Base-by-base conservation (phyloP, 1,284 basidiomycete genomes). In the Melampsora americana region DNA sequence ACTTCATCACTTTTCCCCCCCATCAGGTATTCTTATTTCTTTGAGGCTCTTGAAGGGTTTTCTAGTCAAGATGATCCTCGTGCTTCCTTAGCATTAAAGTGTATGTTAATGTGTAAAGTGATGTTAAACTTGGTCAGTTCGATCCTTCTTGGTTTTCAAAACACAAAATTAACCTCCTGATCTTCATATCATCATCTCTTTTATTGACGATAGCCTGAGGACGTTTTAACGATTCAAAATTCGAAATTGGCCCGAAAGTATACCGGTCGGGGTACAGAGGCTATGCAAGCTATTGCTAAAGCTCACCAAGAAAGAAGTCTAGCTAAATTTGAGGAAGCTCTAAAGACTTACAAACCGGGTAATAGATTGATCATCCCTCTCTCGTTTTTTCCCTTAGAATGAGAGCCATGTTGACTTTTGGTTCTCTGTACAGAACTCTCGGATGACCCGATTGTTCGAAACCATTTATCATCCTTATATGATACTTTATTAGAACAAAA, bases 31-130 rank as follows among this genome's bases (percentile, higher is more conserved):
- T 95, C 93, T 0, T 99, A 99, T 86, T 98, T 98, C 84, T 95
- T 93, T 80, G 95, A 99, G 84, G 91, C 93, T 1, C 95, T 98
- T 79, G 95, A 99, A 80, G 93, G 92, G 1, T 90, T 92, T 78
- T 89, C 91, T 1, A 82, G 84, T 48, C 83, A 85, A 39, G 86
- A 87, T 66, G 85, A 87, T 77, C 79, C 83, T 78, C 84, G 79
- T 80, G 89, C 94, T 0, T 85, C 95, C n/a, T 87, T 88, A 3
- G 93, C 93, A 12, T 86, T 99, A 79, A 98, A 98, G 84, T 98
- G 98, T 84, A 96, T 98, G 94, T 86, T 98, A 16, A 85, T 98
- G 65, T 98, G 95, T 85, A 98, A 98, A 84, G 90, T 98, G 82
- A 99, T 99, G 95, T 86, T 98, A 80, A 94, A 94, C 81, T 83